Conservation (phyloP, 306 rosid species). For the Cucurbita argyrosperma region DNA sequence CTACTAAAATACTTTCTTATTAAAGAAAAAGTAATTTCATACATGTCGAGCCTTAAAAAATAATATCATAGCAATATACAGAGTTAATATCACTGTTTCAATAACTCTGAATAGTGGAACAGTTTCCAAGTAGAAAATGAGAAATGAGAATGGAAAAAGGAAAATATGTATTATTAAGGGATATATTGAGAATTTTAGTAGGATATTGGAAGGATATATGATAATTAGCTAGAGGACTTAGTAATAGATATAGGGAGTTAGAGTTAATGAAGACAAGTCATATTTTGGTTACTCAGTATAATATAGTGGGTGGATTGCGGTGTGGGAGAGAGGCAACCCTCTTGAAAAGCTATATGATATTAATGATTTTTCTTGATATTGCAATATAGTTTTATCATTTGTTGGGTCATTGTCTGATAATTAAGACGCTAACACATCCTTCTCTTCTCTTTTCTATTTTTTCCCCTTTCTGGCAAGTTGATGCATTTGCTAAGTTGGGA, state of each 20-base stretch:
- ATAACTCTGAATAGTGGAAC: neutral
- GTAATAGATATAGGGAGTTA: neutral
- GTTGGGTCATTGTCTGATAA: neutral
- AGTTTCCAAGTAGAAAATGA: neutral
- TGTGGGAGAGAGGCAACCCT: neutral
- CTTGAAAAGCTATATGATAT: neutral
- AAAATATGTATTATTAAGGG: neutral
- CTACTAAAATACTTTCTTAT: neutral
- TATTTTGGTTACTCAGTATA: neutral
- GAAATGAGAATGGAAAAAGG: neutral
- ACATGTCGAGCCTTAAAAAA: neutral
- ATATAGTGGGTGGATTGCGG: neutral
- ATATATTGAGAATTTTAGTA: too few species aligned
- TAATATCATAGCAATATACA: neutral
- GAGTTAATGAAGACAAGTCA: neutral
- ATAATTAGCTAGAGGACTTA: neutral
- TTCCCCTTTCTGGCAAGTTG: neutral
- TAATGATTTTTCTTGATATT: neutral
- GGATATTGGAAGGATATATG: neutral
- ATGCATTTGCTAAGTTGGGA: neutral
- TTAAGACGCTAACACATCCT: too few species aligned
- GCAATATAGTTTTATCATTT: neutral
- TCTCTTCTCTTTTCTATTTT: neutral
- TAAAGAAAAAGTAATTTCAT: neutral
- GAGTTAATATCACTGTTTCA: neutral